These are phyloP conservation scores for Backusella circina DNA, from an alignment of 192 early-diverging fungal species.

Conservation along the genomic window DNA sequence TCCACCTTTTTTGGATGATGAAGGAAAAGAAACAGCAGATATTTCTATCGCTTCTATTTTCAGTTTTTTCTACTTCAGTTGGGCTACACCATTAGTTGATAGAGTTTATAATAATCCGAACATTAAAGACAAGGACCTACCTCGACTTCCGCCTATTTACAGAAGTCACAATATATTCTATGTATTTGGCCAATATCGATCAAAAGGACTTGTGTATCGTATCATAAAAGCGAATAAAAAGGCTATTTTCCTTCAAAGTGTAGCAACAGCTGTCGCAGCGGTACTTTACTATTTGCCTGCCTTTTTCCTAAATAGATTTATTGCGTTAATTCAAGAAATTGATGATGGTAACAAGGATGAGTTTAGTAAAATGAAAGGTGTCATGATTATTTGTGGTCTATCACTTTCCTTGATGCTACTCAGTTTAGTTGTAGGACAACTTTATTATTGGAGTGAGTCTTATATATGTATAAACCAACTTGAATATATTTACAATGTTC, in stretches of 20 bases:
- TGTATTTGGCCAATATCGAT: constrained; percentile 20
- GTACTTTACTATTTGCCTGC: constrained; percentile 33
- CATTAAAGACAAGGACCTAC: constrained; percentile 22
- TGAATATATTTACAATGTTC: neutral
- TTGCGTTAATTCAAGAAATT: constrained; percentile 30
- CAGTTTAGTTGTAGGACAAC: constrained; percentile 26
- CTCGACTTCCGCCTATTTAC: constrained; percentile 19
- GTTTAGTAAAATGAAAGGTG: constrained; percentile 34
- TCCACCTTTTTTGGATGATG: constrained; percentile 19
- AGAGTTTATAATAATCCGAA: constrained; percentile 2
- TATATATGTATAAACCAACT: neutral
- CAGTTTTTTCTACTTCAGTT: constrained; percentile 22
- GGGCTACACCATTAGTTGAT: constrained; percentile 24
- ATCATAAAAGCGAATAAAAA: constrained; percentile 24
- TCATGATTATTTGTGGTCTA: constrained; percentile 53
- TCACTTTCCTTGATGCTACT: constrained; percentile 53
- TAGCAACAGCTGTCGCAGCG: constrained; percentile 2
- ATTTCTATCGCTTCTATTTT: constrained; percentile 29
- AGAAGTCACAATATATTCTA: constrained; percentile 31
- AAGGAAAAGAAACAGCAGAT: constrained; percentile 17
- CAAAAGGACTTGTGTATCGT: constrained; percentile 19
- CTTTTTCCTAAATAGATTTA: constrained; percentile 27
- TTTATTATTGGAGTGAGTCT: constrained; percentile 27
- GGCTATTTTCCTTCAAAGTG: constrained; percentile 20
- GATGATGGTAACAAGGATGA: neutral